These are phyloP conservation scores for Hymenoscyphus occultus DNA, from an alignment of 2,329 filamentous ascomycete species.

Conservation along the genomic window DNA sequence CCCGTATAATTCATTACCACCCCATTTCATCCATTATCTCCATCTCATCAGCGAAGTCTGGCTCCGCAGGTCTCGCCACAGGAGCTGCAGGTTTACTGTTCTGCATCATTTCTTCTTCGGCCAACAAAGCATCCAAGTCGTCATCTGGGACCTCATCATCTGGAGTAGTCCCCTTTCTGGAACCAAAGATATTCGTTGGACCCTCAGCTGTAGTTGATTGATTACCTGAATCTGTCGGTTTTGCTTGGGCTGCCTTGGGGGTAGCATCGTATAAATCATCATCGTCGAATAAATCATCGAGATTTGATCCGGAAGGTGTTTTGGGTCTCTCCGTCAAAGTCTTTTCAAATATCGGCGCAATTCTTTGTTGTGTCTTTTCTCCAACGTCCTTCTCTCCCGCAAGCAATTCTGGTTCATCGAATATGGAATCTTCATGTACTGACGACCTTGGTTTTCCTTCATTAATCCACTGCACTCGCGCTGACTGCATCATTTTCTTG, in stretches of 20 bases:
- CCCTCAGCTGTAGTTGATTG: conserved; percentile 24
- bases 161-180: conserved; percentile 17
- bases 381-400: conserved; percentile 28
- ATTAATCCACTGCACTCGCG: conserved; percentile 80
- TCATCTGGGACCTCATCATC: conserved; percentile 42
- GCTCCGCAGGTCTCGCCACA: conserved; percentile 26
- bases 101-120: conserved; percentile 31
- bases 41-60: conserved; percentile 45
- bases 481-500: conserved; percentile 71
- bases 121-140: conserved; percentile 35
- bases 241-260: conserved; percentile 35
- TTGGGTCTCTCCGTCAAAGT: conserved; percentile 28
- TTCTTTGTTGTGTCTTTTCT: conserved; percentile 32
- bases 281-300: conserved; percentile 6
- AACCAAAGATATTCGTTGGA: conserved; percentile 29
- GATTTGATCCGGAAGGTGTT: conserved; percentile 26
- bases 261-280: conserved; percentile 52
- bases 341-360: conserved; percentile 41
- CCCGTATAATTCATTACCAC: background rate
- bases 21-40: conserved; percentile 37
- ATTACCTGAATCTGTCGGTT: conserved; percentile 23
- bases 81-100: conserved; percentile 23
- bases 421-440: conserved; percentile 32
- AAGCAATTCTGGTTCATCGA: conserved; percentile 29
- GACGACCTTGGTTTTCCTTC: conserved; percentile 58